Percentiles rank a stretch among this genome's conserved stretches.
These are phyloP conservation scores for Pythium aquatile DNA, from an alignment of 352 stramenopile species.

Conservation along the genomic window DNA sequence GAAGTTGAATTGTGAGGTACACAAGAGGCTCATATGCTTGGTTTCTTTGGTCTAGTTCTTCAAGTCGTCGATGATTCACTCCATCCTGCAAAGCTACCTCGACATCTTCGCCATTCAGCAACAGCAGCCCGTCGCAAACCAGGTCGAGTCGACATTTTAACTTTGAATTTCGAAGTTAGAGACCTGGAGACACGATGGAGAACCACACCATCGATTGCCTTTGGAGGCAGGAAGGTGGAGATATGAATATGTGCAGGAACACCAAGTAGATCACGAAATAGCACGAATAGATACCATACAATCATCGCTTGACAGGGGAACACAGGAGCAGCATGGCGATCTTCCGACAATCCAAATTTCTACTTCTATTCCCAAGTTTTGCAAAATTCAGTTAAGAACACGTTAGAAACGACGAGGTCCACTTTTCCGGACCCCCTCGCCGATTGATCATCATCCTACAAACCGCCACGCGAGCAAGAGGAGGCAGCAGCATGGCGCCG, in stretches of 20 bases:
- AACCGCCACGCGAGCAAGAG: conserved; percentile 13
- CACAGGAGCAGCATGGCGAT: neutral
- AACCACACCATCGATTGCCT: too few species aligned
- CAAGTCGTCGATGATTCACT: conserved; percentile 21
- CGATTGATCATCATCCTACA: neutral
- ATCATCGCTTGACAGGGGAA: too few species aligned
- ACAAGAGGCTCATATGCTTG: neutral
- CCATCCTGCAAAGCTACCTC: conserved; percentile 22
- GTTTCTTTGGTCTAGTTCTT: conserved; percentile 14
- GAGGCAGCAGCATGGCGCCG: conserved; percentile 49
- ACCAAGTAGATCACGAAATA: conserved; percentile 1
- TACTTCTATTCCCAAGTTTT: neutral
- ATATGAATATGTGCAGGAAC: neutral
- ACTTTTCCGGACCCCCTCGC: conserved; percentile 6
- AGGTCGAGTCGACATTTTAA: conserved; percentile 19
- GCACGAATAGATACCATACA: neutral
- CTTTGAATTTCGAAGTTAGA: neutral
- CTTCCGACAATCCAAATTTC: neutral
- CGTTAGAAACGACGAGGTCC: neutral
- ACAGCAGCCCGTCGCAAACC: conserved; percentile 5
- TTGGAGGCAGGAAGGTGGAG: neutral
- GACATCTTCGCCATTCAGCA: conserved; percentile 25
- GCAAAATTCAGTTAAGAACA: neutral
- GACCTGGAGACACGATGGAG: neutral
- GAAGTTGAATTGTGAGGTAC: neutral